A percentile compares a stretch with the other conserved stretches of the same genome.
phyloP scores from a whole-genome alignment of 108 stramenopile genomes.

The Aurantiochytrium sp. region DNA sequence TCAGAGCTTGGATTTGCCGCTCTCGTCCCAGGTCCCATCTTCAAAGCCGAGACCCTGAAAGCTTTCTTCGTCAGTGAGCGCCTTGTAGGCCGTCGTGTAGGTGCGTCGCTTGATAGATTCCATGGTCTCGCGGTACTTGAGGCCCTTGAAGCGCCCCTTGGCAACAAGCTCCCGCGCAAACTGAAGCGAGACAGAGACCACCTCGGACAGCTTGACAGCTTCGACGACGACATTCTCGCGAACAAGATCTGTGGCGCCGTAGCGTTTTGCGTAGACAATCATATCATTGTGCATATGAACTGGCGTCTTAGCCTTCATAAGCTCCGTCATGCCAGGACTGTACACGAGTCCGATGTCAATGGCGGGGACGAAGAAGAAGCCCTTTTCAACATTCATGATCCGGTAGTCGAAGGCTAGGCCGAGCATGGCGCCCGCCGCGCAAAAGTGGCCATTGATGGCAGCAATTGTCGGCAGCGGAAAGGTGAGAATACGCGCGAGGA shows the following conservation, averaged over 20 bases:
- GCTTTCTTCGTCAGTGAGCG: background rate
- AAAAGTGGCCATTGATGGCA: background rate
- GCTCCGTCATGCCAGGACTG: constrained; percentile 5
- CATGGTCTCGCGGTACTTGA: background rate
- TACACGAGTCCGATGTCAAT: background rate
- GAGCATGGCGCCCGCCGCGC: constrained; percentile 14
- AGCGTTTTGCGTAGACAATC: background rate
- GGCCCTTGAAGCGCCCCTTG: background rate
- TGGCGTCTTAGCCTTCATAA: constrained; percentile 5
- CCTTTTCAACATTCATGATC: constrained; percentile 6
- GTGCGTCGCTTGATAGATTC: background rate
- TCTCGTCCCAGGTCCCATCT: background rate
- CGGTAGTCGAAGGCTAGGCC: constrained; percentile 7
- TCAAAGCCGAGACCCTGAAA: background rate
- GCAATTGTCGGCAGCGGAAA: background rate
- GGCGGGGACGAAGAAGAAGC: background rate
- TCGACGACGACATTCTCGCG: background rate
- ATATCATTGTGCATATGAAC: background rate
- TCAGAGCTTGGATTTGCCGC: background rate
- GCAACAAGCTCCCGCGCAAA: background rate
- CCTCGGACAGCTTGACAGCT: background rate
- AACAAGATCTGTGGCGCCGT: background rate
- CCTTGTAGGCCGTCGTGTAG: background rate
- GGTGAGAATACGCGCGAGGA: constrained; percentile 5
- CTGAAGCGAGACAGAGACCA: background rate